These are phyloP conservation scores for Magnolia officinalis DNA, from an alignment of 164 flowering plant species.

Conservation along the genomic window DNA sequence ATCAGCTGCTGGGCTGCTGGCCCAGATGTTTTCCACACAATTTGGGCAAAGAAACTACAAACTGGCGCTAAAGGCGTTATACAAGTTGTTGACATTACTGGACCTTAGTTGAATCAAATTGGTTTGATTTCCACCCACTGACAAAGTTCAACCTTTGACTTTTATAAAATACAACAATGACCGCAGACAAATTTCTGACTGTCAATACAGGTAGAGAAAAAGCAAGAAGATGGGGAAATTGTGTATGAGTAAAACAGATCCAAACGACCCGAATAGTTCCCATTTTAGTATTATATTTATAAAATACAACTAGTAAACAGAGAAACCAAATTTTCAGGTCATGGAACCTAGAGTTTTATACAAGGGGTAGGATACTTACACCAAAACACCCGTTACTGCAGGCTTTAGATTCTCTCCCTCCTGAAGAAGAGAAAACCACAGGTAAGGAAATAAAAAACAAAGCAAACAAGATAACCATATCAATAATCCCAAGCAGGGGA, in stretches of 20 bases:
- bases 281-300: not conserved
- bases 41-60: too few relatives aligned
- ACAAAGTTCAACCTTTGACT: too few relatives aligned
- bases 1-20: too few relatives aligned
- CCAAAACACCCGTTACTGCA: constrained; percentile 62
- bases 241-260: not conserved
- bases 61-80: too few relatives aligned
- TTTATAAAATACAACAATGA: too few relatives aligned
- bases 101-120: too few relatives aligned
- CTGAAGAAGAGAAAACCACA: constrained; percentile 29
- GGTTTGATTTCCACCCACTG: too few relatives aligned
- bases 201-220: not conserved
- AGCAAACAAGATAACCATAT: not conserved
- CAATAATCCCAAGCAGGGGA: not conserved
- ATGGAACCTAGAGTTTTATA: not conserved
- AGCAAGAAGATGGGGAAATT: not conserved
- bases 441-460: constrained; percentile 2
- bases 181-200: too few relatives aligned
- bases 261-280: not conserved
- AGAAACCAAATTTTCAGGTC: not conserved
- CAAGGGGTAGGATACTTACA: constrained; percentile 45
- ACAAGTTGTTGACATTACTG: too few relatives aligned
- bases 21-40: too few relatives aligned
- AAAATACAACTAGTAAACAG: not conserved
- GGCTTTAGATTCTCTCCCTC: constrained; percentile 61